These are phyloP conservation scores for Lecanosticta acicola DNA, from an alignment of 2,329 filamentous ascomycete genomes.

Conservation along the genomic window DNA sequence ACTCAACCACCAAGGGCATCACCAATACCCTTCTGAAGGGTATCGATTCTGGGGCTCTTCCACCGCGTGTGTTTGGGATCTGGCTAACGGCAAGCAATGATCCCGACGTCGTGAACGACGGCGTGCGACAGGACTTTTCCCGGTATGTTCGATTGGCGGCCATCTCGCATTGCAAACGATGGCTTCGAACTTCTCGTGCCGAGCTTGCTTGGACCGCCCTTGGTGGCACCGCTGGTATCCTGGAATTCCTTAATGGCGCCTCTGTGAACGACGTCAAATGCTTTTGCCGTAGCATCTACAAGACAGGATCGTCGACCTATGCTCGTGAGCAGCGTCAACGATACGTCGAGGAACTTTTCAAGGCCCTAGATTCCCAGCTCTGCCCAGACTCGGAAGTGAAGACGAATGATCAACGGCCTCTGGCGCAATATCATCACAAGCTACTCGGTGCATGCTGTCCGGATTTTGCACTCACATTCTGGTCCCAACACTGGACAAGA, in stretches of 20 bases:
- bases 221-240: conserved; percentile 17
- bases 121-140: conserved; percentile 12
- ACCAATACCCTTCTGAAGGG: conserved; percentile 16
- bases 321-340: conserved; percentile 6
- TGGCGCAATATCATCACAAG: conserved; percentile 8
- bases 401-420: conserved; percentile 16
- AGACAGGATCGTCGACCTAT: conserved; percentile 5
- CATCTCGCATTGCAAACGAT: conserved; percentile 13
- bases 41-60: conserved; percentile 12
- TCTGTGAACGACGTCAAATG: conserved; percentile 20
- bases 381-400: conserved; percentile 8
- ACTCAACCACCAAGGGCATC: conserved; percentile 3
- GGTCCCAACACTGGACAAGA: not conserved
- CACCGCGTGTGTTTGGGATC: conserved; percentile 17
- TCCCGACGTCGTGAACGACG: conserved; percentile 10
- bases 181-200: conserved; percentile 10
- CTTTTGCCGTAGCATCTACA: conserved; percentile 14
- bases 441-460: conserved; percentile 19
- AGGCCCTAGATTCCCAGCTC: conserved; percentile 8
- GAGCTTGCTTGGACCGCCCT: conserved; percentile 15
- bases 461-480: not conserved
- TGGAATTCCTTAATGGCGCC: conserved; percentile 13
- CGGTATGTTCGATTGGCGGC: conserved; percentile 10
- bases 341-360: conserved; percentile 16
- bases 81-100: conserved; percentile 19